phyloP scores from a whole-genome alignment of 306 rosid species.

The Calophaca sinica region DNA sequence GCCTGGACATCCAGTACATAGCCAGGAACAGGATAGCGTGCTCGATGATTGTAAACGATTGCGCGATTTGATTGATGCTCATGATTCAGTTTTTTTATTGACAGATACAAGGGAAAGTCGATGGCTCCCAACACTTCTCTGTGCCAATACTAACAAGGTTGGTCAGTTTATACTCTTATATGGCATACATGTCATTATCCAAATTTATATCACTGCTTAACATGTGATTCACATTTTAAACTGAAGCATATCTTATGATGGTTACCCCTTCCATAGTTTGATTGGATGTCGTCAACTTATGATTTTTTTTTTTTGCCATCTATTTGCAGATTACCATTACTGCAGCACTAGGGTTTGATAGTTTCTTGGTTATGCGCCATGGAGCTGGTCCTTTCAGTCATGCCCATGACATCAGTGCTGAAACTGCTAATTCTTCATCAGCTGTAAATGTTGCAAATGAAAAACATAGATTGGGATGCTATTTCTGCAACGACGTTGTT shows the following conservation, averaged over 20 bases:
- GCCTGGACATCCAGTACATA: slow-evolving; percentile 95
- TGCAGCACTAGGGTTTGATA: slow-evolving; percentile 95
- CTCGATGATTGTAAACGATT: slow-evolving; percentile 78
- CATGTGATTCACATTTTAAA: slow-evolving; percentile 39
- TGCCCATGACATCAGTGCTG: slow-evolving; percentile 46
- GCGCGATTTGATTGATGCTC: slow-evolving; percentile 76
- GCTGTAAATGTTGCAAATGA: slow-evolving; percentile 47
- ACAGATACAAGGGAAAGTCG: slow-evolving; percentile 99
- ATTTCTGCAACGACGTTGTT: slow-evolving; percentile 95
- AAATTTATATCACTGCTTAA: slow-evolving; percentile 23
- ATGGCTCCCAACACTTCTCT: slow-evolving; percentile 95
- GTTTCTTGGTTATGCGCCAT: slow-evolving; percentile 98
- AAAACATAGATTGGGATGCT: slow-evolving; percentile 86
- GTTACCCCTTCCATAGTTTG: slow-evolving; percentile 1
- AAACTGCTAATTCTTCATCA: slow-evolving; percentile 55
- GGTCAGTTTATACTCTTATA: slow-evolving; percentile 31
- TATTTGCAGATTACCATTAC: slow-evolving; percentile 80
- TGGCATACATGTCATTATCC: background rate
- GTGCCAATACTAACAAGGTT: slow-evolving; percentile 93
- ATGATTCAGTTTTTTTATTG: slow-evolving; percentile 84
- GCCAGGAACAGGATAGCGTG: slow-evolving; percentile 67
- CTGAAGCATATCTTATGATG: slow-evolving; percentile 23
- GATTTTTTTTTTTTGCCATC: background rate
- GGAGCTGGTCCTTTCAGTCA: slow-evolving; percentile 88
- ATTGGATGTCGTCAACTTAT: slow-evolving; percentile 31